These are phyloP conservation scores for Apiospora malaysiana DNA, from an alignment of 2,329 filamentous ascomycete species.

Conservation along the genomic window DNA sequence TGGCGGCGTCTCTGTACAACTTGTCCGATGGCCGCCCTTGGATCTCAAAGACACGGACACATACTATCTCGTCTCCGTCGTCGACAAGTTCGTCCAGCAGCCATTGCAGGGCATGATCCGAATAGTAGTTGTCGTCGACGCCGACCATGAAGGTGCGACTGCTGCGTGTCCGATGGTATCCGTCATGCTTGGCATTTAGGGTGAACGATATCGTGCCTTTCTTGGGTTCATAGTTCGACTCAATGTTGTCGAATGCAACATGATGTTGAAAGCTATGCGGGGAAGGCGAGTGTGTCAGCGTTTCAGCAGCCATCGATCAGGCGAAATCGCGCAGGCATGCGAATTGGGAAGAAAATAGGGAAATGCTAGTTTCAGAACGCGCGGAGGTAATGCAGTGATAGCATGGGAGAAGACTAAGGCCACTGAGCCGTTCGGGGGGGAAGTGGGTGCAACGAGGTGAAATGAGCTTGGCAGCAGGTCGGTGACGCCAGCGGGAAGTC, in stretches of 20 bases:
- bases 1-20: constrained; percentile 77
- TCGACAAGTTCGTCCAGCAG: constrained; percentile 90
- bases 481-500: constrained; percentile 15
- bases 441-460: constrained; percentile 16
- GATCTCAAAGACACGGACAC: constrained; percentile 85
- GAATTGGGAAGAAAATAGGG: background rate
- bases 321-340: constrained; percentile 8
- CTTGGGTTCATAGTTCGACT: constrained; percentile 61
- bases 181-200: constrained; percentile 83
- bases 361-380: constrained; percentile 4
- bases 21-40: constrained; percentile 73
- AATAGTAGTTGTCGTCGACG: constrained; percentile 89
- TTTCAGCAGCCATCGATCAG: constrained; percentile 39
- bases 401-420: background rate
- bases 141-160: constrained; percentile 91
- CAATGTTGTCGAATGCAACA: constrained; percentile 66
- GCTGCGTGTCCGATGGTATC: constrained; percentile 79
- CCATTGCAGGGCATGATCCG: constrained; percentile 91
- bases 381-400: background rate
- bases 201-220: constrained; percentile 74
- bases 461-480: constrained; percentile 14
- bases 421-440: constrained; percentile 1
- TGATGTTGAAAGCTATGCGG: constrained; percentile 61
- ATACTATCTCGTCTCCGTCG: constrained; percentile 92
- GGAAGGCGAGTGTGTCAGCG: constrained; percentile 40